Evolutionary conservation across 2,329 filamentous ascomycete genomes (phyloP), one percentile per base, ranked within the genome.

Genomic region (Aspergillus pseudoglaucus): DNA sequence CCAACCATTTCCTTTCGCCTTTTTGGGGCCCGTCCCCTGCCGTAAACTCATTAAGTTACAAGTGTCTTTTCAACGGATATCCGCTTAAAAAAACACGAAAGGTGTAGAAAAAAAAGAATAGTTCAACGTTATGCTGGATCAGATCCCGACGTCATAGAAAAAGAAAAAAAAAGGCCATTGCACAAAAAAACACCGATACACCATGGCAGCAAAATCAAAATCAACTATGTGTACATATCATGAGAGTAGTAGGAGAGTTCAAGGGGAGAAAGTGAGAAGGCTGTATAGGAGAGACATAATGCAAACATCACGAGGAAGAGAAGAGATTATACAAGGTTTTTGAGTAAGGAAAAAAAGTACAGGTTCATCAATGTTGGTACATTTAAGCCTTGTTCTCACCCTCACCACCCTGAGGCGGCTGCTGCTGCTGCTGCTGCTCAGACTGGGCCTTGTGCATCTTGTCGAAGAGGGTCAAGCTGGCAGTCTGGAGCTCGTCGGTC

Each of bases 371-470:
- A 51, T 55, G 41, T 46, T 55, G 50, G 41, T 54, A 51, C 53
- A 58, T 70, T 74, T 73, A 80, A 58, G 69, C 73, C 82, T 90
- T 90, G 80, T 87, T 87, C 77, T 90, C 83, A 47, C 72, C 72
- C 62, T 63, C 65, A 51, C 56, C 79, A 64, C 62, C 73, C 71
- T 73, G 74, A 66, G 55, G 47, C 67, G 38, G 43, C 15, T 22
- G 30, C 30, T 73, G 61, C 64, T 80, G 73, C 67, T 81, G 72
- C 65, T 76, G 71, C 60, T 77, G 78, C 77, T 90, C 87, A 60
- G 75, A 71, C 62, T 88, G 85, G 60, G 91, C 89, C 81, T 95
- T 94, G 87, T 98, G 91, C 88, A 98, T 95, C 87, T 97, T 96
- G 79, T 97, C 93, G 73, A 98, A 97, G 66, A 97, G 84, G 76